These are phyloP conservation scores for Populus deltoides DNA, from an alignment of 345 rosid genomes.

Conservation along the genomic window DNA sequence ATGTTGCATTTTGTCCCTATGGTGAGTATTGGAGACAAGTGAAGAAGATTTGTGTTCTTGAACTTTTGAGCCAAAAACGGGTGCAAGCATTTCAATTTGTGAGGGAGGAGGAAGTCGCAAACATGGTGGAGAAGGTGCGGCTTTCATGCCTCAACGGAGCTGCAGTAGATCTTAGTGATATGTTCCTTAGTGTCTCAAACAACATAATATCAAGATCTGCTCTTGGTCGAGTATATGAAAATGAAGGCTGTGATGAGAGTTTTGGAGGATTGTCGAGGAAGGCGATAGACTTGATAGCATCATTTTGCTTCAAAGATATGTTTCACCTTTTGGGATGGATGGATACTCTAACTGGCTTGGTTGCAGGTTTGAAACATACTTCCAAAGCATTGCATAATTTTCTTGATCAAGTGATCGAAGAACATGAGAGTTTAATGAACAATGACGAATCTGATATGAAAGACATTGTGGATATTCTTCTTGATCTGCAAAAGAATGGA, in stretches of 20 bases:
- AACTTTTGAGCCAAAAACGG: conserved; percentile 15
- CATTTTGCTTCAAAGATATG: conserved; percentile 6
- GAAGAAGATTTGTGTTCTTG: conserved; percentile 14
- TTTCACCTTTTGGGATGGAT: conserved; percentile 15
- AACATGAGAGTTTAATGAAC: neutral
- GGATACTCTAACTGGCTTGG: conserved; percentile 4
- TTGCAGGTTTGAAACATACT: neutral
- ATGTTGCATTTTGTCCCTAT: conserved; percentile 20
- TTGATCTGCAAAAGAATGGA: conserved; percentile 1
- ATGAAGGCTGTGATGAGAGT: neutral
- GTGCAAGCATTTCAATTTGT: conserved; percentile 7
- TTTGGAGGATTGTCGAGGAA: conserved; percentile 10
- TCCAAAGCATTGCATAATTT: conserved; percentile 1
- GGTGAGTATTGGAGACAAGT: conserved; percentile 33
- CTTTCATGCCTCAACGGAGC: neutral
- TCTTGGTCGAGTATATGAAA: conserved; percentile 8
- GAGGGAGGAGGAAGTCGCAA: conserved; percentile 5
- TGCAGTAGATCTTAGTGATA: conserved; percentile 14
- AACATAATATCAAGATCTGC: conserved; percentile 7
- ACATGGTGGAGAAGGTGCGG: conserved; percentile 8
- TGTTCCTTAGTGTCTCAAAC: conserved; percentile 6
- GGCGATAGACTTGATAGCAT: neutral
- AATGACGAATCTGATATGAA: neutral
- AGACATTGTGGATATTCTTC: conserved; percentile 19
- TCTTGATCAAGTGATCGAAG: conserved; percentile 12